phyloP scores from a whole-genome alignment of 768 basidiomycete genomes.

The Macrolepiota dolichaula region DNA sequence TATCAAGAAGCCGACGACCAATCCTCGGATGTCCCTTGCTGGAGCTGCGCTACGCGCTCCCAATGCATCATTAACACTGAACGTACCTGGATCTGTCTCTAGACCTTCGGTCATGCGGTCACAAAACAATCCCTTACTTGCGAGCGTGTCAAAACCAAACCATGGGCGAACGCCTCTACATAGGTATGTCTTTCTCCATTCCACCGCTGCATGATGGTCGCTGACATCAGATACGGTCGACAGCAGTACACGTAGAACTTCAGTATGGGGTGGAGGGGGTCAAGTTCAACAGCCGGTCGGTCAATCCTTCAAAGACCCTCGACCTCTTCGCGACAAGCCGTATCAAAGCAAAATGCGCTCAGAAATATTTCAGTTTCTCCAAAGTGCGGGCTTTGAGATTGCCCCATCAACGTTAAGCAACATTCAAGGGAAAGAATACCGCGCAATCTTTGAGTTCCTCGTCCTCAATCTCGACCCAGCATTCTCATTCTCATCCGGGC shows the following conservation, averaged over 20 bases:
- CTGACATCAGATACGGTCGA: conserved; percentile 1
- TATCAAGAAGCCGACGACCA: conserved; percentile 60
- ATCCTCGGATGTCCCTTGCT: conserved; percentile 66
- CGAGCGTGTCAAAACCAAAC: conserved; percentile 64
- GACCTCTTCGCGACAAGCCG: conserved; percentile 72
- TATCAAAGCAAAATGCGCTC: conserved; percentile 76
- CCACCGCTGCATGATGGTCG: not conserved
- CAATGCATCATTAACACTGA: conserved; percentile 32
- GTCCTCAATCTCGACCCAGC: conserved; percentile 68
- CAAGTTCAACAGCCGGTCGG: conserved; percentile 47
- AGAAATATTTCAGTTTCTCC: conserved; percentile 72
- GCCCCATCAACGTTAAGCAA: conserved; percentile 64
- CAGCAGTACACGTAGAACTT: conserved; percentile 74
- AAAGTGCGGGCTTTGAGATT: conserved; percentile 63
- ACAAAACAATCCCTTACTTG: conserved; percentile 69
- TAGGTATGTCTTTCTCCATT: conserved; percentile 45
- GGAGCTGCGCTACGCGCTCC: conserved; percentile 67
- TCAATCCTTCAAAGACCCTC: conserved; percentile 65
- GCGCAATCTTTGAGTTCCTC: conserved; percentile 79
- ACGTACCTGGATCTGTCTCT: conserved; percentile 42
- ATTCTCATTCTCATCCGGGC: conserved; percentile 45
- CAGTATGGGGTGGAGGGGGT: conserved; percentile 60
- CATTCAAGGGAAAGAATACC: conserved; percentile 86
- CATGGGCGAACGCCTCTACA: conserved; percentile 75
- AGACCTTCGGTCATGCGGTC: conserved; percentile 69